Base-by-base conservation (phyloP, 768 basidiomycete genomes). In the Daedaleopsis nitida region DNA sequence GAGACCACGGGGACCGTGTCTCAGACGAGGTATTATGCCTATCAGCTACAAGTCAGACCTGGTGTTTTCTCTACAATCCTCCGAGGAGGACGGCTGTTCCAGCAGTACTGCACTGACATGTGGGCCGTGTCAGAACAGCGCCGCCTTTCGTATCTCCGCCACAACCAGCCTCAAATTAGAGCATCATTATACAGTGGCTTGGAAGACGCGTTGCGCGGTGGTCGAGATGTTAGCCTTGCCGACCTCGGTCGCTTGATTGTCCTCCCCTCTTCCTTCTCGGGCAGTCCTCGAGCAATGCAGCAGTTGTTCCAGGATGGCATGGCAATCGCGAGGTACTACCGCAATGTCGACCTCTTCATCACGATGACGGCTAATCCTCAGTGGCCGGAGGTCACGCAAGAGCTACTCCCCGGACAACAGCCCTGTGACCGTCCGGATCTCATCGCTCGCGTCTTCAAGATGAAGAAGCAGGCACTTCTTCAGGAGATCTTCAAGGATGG, bases 311-410 rank as follows among this genome's bases (percentile, higher is more conserved):
- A 83, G 24, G 81, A 84, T 59, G 67, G 80, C 0, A 69, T 85
- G 69, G 80, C 83, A 0, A 70, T 86, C 17, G 75, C 73, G 13
- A 65, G 75, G 0, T 65, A 72, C 34, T 78, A 66, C 38, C 58
- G 64, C 0, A 76, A 75, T 13, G 68, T 76, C 14, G 80, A 83
- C 52, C 59, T 84, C 1, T 84, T 85, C 50, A 54, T 85, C 0
- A 86, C 82, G 0, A 76, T 84, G 70, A 86, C 83, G 11, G 70
- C 74, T 16, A 86, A 85, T 73, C 79, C 81, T 0, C 49, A 69
- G 0, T 86, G 84, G 84, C 68, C 68, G 1, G 83, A 86, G 53
- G 75, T 85, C 23, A 38, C 55, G 1, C 37, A 65, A 0, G 76
- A 76, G 54, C 72, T 84, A 0, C 57, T 78, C 0, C 73, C 75